Base-by-base conservation (phyloP, 108 stramenopile species). In the Epithemia pelagica region DNA sequence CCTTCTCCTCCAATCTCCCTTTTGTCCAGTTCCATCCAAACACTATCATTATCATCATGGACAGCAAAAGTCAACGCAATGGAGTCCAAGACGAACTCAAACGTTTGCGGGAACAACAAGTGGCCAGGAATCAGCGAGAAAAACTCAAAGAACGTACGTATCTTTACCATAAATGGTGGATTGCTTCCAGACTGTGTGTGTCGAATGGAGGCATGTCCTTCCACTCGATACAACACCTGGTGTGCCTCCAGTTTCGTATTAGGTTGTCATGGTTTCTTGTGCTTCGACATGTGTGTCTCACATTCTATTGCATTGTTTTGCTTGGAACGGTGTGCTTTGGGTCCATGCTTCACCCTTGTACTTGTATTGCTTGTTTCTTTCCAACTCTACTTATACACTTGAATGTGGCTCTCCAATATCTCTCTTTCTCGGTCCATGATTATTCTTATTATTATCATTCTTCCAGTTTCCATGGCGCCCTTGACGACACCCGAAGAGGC, bases 401-500 rank as follows among this genome's bases (percentile, higher is more conserved):
- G 37, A 5, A 10, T 5, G 15, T 15, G 37, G 15, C 37, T 10
- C 15, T 10, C 5, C 5, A 46, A 46, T 46, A 5, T 10, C 5
- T 46, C 10, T 46, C 37, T 10, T 46, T 46, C 37, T 46, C 37
- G 10, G 5, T 15, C 37, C 15, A 15, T 10, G 5, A 46, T 46
- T 46, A 46, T 15, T 46, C 15, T 46, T 15, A 46, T 46, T 15
- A n/a, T n/a, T 46, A 5, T 15, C n/a, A n/a, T n/a, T n/a, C n/a
- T n/a, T n/a, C n/a, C 70, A 64, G 29, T 64, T 1, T 28, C 32
- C 27, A 3, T 18, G 8, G 15, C 66, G n/a, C 77, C 84, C 2
- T 51, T 85, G 30, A 78, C 74, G 24, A 85, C 84, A 21, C 78
- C 84, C 26, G 81, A 82, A 68, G 70, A 85, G 52, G 78, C 84